Evolutionary conservation across 306 rosid species (phyloP).

Genomic region (Prunus salicina): DNA sequence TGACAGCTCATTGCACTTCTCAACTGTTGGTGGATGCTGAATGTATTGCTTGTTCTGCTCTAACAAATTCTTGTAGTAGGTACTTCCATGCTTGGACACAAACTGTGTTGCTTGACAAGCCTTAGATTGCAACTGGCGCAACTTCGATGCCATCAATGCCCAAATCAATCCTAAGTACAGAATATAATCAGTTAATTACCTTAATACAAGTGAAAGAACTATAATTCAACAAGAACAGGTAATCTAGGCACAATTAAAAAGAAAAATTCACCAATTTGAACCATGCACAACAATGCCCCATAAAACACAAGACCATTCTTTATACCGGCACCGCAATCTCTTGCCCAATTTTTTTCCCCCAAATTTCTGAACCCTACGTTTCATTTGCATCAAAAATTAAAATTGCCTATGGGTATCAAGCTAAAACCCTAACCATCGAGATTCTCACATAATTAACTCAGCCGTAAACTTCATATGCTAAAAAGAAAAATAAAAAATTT

Average conservation of each 20-base stretch:
- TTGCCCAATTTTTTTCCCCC: background rate
- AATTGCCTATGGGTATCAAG: background rate
- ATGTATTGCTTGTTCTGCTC: constrained; percentile 88
- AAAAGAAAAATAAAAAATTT: background rate
- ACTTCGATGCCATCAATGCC: constrained; percentile 66
- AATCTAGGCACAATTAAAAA: background rate
- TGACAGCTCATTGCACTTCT: constrained; percentile 72
- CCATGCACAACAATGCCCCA: background rate
- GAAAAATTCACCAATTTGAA: background rate
- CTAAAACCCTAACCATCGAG: constrained; percentile 25
- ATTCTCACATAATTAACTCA: background rate
- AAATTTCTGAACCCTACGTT: background rate
- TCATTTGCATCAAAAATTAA: background rate
- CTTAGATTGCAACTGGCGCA: constrained; percentile 70
- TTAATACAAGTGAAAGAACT: background rate
- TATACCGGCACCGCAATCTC: background rate
- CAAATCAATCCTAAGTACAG: constrained; percentile 25
- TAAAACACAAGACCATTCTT: background rate
- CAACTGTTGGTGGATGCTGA: constrained; percentile 86
- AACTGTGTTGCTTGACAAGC: constrained; percentile 78
- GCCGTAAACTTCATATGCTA: background rate
- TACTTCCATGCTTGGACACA: constrained; percentile 53
- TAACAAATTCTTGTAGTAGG: constrained; percentile 72
- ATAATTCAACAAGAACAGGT: background rate
- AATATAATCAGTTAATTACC: background rate